These are phyloP conservation scores for Psidium guajava DNA, from an alignment of 345 rosid species.

Conservation along the genomic window DNA sequence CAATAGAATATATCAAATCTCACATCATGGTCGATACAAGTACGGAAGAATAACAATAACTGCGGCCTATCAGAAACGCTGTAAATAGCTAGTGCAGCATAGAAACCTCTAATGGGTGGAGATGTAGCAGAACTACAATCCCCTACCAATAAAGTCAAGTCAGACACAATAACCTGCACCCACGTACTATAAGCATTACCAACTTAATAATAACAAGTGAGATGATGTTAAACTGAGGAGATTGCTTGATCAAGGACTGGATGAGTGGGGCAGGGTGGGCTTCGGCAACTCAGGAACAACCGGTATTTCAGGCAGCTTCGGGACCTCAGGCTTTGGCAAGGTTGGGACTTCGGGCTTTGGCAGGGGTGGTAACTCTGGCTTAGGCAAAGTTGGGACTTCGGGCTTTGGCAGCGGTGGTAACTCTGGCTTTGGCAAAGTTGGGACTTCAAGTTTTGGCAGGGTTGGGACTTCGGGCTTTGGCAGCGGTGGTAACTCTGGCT, in stretches of 20 bases:
- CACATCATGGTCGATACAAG: neutral
- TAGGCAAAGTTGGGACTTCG: constrained; percentile 3
- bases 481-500: neutral
- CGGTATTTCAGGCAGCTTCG: neutral
- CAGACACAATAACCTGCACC: neutral
- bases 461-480: no score
- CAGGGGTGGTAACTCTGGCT: neutral
- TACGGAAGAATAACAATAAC: neutral
- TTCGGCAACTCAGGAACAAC: neutral
- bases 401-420: no score
- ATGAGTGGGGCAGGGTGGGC: neutral
- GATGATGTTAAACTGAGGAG: neutral
- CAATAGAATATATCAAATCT: neutral
- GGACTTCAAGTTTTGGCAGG: neutral
- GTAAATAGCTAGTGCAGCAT: neutral
- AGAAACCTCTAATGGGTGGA: neutral
- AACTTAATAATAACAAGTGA: neutral
- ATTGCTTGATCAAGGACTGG: neutral
- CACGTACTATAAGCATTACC: neutral
- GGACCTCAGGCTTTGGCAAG: constrained; percentile 1
- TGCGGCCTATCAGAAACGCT: neutral
- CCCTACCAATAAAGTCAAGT: neutral
- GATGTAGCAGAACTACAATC: neutral
- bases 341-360: constrained; percentile 1
- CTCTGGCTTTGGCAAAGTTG: constrained; percentile 1